phyloP scores from a whole-genome alignment of 2,329 filamentous ascomycete species.

The Lecanicillium sp. region DNA sequence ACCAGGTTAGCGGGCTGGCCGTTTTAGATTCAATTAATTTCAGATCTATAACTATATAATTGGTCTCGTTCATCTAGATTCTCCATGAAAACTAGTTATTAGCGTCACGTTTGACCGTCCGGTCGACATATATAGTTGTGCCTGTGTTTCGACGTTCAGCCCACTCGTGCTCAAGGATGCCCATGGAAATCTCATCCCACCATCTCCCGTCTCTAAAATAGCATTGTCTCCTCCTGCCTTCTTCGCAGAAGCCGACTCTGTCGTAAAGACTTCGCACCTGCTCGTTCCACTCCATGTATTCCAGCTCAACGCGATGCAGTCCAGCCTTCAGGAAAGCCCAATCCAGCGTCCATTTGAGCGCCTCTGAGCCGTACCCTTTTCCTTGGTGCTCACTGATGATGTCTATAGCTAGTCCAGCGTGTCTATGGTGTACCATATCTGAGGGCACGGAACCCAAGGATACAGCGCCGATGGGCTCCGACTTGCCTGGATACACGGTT shows the following conservation, averaged over 20 bases:
- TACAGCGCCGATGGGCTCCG: neutral
- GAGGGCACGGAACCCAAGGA: neutral
- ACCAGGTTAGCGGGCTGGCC: too few species aligned
- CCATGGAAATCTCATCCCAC: constrained; percentile 20
- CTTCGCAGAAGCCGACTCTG: constrained; percentile 31
- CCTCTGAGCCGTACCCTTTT: constrained; percentile 34
- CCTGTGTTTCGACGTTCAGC: too few species aligned
- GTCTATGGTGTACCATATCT: constrained; percentile 1
- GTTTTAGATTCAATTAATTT: too few species aligned
- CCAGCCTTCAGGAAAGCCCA: constrained; percentile 33
- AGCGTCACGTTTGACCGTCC: too few species aligned
- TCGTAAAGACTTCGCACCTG: constrained; percentile 32
- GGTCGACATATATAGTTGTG: too few species aligned
- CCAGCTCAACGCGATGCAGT: constrained; percentile 32
- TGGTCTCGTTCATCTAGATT: too few species aligned
- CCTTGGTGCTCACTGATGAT: constrained; percentile 25
- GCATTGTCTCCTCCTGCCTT: constrained; percentile 26
- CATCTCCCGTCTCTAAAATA: constrained; percentile 28
- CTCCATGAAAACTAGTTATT: too few species aligned
- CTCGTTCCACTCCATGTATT: constrained; percentile 31
- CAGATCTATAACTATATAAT: too few species aligned
- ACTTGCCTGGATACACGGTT: neutral
- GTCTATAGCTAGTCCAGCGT: constrained; percentile 21
- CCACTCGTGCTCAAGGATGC: constrained; percentile 28
- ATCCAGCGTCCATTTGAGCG: constrained; percentile 33